Evolutionary conservation across 2,329 filamentous ascomycete species (phyloP).

Genomic region (Tolypocladium ophioglossoides): DNA sequence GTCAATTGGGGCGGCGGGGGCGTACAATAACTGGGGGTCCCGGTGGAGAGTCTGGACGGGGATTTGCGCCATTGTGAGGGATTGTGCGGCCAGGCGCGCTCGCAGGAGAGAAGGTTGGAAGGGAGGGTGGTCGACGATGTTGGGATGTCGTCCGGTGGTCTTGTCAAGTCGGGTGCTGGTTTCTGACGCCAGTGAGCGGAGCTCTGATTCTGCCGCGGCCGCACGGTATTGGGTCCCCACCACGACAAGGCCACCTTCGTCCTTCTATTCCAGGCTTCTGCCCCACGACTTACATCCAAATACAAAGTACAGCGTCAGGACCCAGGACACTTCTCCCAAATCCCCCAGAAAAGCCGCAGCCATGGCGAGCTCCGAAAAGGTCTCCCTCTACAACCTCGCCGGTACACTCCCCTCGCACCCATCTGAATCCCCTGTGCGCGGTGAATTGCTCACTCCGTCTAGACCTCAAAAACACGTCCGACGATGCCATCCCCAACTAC

Average conservation of each 20-base stretch:
- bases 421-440: background rate
- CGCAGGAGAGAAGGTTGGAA: background rate
- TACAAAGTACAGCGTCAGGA: background rate
- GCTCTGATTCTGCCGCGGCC: constrained; percentile 9
- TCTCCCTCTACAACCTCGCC: constrained; percentile 57
- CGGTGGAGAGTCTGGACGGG: constrained; percentile 91
- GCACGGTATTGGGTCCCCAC: background rate
- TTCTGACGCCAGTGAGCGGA: constrained; percentile 4
- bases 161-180: background rate
- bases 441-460: constrained; percentile 1
- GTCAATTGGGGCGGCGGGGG: constrained; percentile 3
- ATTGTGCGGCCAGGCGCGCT: constrained; percentile 4
- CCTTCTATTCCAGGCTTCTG: background rate
- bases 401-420: constrained; percentile 30
- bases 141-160: background rate
- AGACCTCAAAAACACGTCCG: constrained; percentile 96
- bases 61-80: constrained; percentile 62
- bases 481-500: constrained; percentile 91
- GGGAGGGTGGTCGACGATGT: background rate
- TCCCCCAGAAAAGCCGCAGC: background rate
- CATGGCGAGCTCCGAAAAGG: constrained; percentile 38
- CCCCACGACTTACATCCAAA: background rate
- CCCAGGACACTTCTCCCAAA: background rate
- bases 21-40: constrained; percentile 96
- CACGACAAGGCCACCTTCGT: background rate